phyloP scores from a whole-genome alignment of 169 alveolate species.

The Cystoisospora suis region DNA sequence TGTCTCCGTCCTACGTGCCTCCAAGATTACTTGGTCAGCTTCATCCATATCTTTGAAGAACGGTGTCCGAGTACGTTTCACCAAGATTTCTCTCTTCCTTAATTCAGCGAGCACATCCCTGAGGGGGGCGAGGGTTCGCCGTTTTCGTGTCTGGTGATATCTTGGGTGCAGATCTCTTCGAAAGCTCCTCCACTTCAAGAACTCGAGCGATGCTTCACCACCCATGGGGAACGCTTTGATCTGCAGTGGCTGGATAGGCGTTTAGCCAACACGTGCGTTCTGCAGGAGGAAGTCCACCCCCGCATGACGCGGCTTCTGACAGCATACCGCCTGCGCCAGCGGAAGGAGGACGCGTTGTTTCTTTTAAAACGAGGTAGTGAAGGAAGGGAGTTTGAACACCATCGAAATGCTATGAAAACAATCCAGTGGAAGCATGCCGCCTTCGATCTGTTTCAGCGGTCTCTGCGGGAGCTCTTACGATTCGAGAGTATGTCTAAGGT shows the following conservation, averaged over 20 bases:
- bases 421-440: too few species aligned
- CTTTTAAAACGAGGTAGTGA: background rate
- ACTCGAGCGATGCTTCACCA: constrained; percentile 58
- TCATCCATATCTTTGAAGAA: too few species aligned
- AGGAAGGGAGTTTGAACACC: background rate
- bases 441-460: background rate
- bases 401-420: too few species aligned
- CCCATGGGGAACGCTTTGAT: constrained; percentile 56
- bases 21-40: too few species aligned
- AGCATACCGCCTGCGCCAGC: constrained; percentile 1
- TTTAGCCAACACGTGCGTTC: background rate
- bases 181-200: constrained; percentile 41
- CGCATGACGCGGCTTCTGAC: background rate
- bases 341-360: background rate
- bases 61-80: too few species aligned
- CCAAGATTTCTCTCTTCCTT: too few species aligned
- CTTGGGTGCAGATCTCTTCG: constrained; percentile 37
- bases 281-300: constrained; percentile 27
- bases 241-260: constrained; percentile 45
- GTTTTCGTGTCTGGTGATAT: too few species aligned
- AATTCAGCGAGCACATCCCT: too few species aligned
- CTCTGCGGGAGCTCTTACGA: background rate
- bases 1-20: too few species aligned
- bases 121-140: too few species aligned
- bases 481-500: background rate